Conservation (phyloP, 257 asterid species). For the Lavandula angustifolia region DNA sequence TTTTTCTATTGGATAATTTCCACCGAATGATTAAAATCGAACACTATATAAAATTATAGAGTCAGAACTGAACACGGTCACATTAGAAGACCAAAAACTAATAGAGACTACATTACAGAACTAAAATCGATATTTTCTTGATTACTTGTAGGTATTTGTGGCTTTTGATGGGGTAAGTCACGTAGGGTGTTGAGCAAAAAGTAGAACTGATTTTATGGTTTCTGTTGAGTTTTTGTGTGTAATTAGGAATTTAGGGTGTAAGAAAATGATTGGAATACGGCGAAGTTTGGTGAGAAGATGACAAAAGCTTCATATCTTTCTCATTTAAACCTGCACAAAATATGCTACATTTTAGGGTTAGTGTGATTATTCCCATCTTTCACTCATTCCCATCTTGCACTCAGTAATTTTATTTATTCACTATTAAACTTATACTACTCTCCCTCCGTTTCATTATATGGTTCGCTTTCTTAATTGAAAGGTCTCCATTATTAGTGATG, state of each 20-base stretch:
- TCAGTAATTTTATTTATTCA: no score
- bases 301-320: constrained; percentile 12
- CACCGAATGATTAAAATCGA: no score
- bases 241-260: constrained; percentile 28
- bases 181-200: constrained; percentile 26
- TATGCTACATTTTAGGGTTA: constrained; percentile 24
- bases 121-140: neutral
- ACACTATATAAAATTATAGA: no score
- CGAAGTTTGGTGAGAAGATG: constrained; percentile 23
- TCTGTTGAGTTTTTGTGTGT: constrained; percentile 30
- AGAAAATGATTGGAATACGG: constrained; percentile 41
- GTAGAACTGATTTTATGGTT: constrained; percentile 28
- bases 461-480: no score
- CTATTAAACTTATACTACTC: no score
- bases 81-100: no score
- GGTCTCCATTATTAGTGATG: no score
- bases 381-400: constrained; percentile 23
- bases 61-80: no score
- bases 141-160: constrained; percentile 17
- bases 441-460: no score
- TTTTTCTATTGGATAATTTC: no score
- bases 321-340: constrained; percentile 24
- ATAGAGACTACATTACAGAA: no score
- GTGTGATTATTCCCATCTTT: constrained; percentile 30
- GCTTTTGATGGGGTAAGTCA: constrained; percentile 27